Evolutionary conservation across 2,329 filamentous ascomycete genomes (phyloP), one percentile per base, ranked within the genome.

Genomic region (Fusarium palustre): DNA sequence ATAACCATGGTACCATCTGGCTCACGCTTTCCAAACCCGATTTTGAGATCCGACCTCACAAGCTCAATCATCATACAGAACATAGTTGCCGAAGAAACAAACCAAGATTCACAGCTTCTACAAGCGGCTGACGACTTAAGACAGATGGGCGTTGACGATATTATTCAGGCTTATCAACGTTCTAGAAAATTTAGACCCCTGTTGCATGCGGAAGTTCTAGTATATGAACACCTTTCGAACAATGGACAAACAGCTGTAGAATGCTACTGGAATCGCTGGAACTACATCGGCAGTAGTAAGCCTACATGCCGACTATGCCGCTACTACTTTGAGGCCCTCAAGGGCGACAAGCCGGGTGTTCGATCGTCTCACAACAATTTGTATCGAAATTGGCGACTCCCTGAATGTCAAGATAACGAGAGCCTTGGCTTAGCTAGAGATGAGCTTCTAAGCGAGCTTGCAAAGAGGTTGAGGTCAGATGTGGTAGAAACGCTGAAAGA

Each of bases 241-340:
- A 46, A 43, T 13, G 62, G 22, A 5, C 41, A 41, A 7, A 61
- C 50, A 12, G 8, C 31, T 4, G 30, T 30, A 5, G 39, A 48
- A 8, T 33, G 38, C 5, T 81, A 77, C 65, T 80, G 75, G 69
- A 59, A 73, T 4, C 56, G 71, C 9, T 68, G 62, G 25, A 62
- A 68, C 12, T 81, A 79, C 47, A 79, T 81, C 10, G 79, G 76
- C 9, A 68, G 68, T 28, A 80, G 77, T 71, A 81, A 81, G 59
- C 78, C 77, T 0, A 76, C 76, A 0, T 81, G 79, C 42, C 67
- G 73, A 0, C 73, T 81, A 3, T 81, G 79, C 25, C 25, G 70
- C 3, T 73, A 75, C 28, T 80, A 79, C 31, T 77, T 81, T 20
- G 24, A 41, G 0, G 20, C 38, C 3, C 48, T 54, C 1, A 10